Conservation (phyloP, 2,329 filamentous ascomycete genomes). For the Fusarium denticulatum region DNA sequence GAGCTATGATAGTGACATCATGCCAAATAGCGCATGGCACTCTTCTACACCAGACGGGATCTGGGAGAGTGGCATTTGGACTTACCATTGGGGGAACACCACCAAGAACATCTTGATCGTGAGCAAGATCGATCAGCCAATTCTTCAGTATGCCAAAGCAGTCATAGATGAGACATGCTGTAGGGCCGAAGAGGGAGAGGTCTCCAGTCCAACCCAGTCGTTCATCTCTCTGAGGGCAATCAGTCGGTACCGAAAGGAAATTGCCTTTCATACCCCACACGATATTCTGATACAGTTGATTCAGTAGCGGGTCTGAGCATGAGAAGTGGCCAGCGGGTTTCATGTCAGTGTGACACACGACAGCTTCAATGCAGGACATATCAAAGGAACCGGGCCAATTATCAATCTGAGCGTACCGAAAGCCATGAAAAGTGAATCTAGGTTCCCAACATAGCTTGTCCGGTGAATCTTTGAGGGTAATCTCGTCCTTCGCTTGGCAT, state of each 20-base stretch:
- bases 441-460: constrained; percentile 52
- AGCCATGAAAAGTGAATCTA: constrained; percentile 64
- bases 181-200: constrained; percentile 59
- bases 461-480: constrained; percentile 20
- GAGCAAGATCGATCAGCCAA: constrained; percentile 20
- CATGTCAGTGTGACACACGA: constrained; percentile 62
- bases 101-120: constrained; percentile 10
- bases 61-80: constrained; percentile 9
- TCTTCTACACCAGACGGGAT: constrained; percentile 6
- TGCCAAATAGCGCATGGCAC: constrained; percentile 51
- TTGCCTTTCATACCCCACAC: constrained; percentile 67
- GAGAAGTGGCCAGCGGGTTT: constrained; percentile 58
- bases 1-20: constrained; percentile 52
- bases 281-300: constrained; percentile 63
- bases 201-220: constrained; percentile 63
- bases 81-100: constrained; percentile 25
- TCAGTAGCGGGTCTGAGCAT: constrained; percentile 63
- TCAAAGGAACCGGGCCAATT: constrained; percentile 48
- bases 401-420: constrained; percentile 61
- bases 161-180: constrained; percentile 63
- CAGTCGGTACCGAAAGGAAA: constrained; percentile 65
- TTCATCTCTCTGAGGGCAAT: constrained; percentile 66
- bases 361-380: constrained; percentile 36
- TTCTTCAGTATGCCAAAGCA: constrained; percentile 57
- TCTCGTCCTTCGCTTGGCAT: constrained; percentile 23